Conservation (phyloP, 202 grass and related monocot species). For the Miscanthus sacchariflorus region DNA sequence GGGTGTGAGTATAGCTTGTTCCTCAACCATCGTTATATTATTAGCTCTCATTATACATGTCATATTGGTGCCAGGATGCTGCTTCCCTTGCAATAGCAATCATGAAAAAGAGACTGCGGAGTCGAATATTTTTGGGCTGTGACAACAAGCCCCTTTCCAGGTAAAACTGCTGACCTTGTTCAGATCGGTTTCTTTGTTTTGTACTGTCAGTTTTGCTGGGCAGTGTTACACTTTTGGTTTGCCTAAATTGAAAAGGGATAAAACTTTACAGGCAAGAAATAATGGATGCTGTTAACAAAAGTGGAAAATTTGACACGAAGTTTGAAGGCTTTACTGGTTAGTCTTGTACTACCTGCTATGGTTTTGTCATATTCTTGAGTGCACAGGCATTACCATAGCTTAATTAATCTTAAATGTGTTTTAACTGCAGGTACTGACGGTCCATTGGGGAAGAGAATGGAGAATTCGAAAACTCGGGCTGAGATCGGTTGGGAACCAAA, state of each 20-base stretch:
- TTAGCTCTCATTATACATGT: neutral
- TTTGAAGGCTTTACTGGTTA: slow-evolving; percentile 87
- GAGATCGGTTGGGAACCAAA: slow-evolving; percentile 83
- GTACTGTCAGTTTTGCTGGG: slow-evolving; percentile 2
- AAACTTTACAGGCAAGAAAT: slow-evolving; percentile 77
- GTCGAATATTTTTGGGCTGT: slow-evolving; percentile 77
- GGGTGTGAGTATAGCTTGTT: neutral
- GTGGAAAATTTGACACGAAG: slow-evolving; percentile 73
- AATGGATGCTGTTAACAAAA: slow-evolving; percentile 81
- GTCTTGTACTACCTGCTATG: slow-evolving; percentile 8
- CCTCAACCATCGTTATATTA: neutral
- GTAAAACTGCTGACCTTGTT: slow-evolving; percentile 43
- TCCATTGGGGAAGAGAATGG: slow-evolving; percentile 90
- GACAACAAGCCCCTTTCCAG: slow-evolving; percentile 90
- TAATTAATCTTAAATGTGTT: neutral
- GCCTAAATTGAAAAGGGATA: neutral
- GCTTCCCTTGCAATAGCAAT: slow-evolving; percentile 74
- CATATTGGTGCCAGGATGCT: slow-evolving; percentile 59
- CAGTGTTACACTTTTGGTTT: neutral
- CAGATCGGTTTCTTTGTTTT: neutral
- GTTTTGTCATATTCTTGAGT: neutral
- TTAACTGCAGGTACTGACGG: slow-evolving; percentile 63
- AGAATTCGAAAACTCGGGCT: slow-evolving; percentile 75
- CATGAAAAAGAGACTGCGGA: slow-evolving; percentile 64
- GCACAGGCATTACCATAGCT: neutral